Conservation (phyloP, 441 rosid species). For the Populus hybrid region DNA sequence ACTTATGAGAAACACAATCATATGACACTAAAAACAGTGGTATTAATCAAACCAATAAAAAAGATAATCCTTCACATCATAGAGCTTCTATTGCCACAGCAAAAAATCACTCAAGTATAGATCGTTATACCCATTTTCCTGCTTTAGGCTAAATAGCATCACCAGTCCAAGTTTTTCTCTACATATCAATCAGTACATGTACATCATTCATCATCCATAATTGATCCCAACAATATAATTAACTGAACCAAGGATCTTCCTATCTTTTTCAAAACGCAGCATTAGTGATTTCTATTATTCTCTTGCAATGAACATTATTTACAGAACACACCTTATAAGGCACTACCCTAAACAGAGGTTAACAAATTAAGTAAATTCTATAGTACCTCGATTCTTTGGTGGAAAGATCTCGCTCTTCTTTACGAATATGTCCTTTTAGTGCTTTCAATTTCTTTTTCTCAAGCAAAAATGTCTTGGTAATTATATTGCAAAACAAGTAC, state of each 20-base stretch:
- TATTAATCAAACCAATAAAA: neutral
- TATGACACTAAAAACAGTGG: too few relatives aligned
- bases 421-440: conserved; percentile 26
- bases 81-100: neutral
- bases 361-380: neutral
- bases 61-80: neutral
- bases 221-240: neutral
- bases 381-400: conserved; percentile 22
- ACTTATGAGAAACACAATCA: neutral
- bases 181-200: neutral
- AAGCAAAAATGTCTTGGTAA: conserved; percentile 72
- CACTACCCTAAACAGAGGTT: neutral
- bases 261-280: neutral
- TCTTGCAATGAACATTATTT: neutral
- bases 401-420: conserved; percentile 24
- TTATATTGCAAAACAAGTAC: conserved; percentile 89
- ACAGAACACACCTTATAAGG: neutral
- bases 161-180: neutral
- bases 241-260: neutral
- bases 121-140: neutral
- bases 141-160: too few relatives aligned
- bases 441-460: conserved; percentile 63
- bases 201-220: neutral
- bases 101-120: neutral
- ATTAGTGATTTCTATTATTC: neutral